Conservation (phyloP, 2,329 filamentous ascomycete genomes). For the Coniochaeta sp. region DNA sequence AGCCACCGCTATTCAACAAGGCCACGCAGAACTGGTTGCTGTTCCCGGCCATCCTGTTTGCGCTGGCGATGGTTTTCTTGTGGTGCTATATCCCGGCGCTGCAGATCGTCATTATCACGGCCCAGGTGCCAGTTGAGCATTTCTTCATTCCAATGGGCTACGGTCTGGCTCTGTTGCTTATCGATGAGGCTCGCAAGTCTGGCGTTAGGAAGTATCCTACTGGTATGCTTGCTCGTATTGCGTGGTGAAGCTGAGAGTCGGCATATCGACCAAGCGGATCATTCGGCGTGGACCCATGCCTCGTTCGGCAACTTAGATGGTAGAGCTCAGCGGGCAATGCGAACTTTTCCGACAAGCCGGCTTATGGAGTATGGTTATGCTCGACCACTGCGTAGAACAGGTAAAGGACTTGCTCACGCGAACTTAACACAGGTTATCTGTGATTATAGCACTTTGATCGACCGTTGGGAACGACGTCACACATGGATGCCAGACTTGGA, state of each 20-base stretch:
- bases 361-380: too few species aligned
- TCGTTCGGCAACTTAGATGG: too few species aligned
- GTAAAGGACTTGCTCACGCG: too few species aligned
- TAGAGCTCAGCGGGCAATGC: too few species aligned
- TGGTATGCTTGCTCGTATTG: constrained; percentile 48
- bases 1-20: constrained; percentile 60
- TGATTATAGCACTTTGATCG: too few species aligned
- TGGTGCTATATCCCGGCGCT: constrained; percentile 56
- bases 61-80: constrained; percentile 57
- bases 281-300: too few species aligned
- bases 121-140: constrained; percentile 59
- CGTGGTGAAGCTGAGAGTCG: constrained; percentile 42
- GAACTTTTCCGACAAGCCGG: too few species aligned
- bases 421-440: too few species aligned
- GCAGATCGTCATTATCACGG: constrained; percentile 53
- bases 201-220: constrained; percentile 51
- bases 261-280: too few species aligned
- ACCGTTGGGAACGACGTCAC: too few species aligned
- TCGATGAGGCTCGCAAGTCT: constrained; percentile 63
- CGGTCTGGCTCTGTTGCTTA: constrained; percentile 52
- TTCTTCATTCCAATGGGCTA: constrained; percentile 73
- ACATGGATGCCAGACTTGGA: too few species aligned
- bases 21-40: constrained; percentile 60
- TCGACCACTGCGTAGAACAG: too few species aligned
- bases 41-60: constrained; percentile 63